Percentiles rank a stretch among this genome's conserved stretches.
Evolutionary conservation across 1,139 yeast genomes (phyloP).

Genomic region (Scheffersomyces illinoinensis): DNA sequence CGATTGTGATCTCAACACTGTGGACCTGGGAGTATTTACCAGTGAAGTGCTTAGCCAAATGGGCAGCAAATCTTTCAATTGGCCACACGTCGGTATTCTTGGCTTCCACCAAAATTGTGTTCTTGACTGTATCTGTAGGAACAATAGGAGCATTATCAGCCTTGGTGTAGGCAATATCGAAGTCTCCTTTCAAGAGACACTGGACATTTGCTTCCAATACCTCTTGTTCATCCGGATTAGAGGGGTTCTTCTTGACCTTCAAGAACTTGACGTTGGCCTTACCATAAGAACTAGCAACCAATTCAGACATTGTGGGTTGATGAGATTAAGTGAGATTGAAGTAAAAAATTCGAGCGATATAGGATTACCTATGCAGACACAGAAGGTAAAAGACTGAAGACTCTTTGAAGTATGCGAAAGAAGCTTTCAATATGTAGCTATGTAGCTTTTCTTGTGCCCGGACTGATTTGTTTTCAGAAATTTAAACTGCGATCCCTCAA

Average conservation of each 20-base stretch:
- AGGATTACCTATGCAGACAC: neutral
- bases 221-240: conserved; percentile 70
- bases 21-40: conserved; percentile 73
- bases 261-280: conserved; percentile 89
- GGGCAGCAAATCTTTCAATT: conserved; percentile 85
- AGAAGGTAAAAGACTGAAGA: neutral
- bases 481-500: neutral
- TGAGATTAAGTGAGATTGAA: neutral
- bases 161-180: conserved; percentile 76
- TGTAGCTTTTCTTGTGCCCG: neutral
- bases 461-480: neutral
- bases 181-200: conserved; percentile 72
- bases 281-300: conserved; percentile 69
- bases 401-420: neutral
- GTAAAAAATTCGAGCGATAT: neutral
- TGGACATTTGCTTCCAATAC: conserved; percentile 82
- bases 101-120: conserved; percentile 81
- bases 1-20: conserved; percentile 65
- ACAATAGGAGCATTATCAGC: conserved; percentile 89
- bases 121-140: conserved; percentile 93
- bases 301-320: conserved; percentile 15
- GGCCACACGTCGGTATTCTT: conserved; percentile 84
- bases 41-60: conserved; percentile 78
- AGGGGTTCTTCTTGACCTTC: conserved; percentile 77
- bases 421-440: neutral